Evolutionary conservation across 352 stramenopile species (phyloP).

Genomic region (Phytophthora tubulina): DNA sequence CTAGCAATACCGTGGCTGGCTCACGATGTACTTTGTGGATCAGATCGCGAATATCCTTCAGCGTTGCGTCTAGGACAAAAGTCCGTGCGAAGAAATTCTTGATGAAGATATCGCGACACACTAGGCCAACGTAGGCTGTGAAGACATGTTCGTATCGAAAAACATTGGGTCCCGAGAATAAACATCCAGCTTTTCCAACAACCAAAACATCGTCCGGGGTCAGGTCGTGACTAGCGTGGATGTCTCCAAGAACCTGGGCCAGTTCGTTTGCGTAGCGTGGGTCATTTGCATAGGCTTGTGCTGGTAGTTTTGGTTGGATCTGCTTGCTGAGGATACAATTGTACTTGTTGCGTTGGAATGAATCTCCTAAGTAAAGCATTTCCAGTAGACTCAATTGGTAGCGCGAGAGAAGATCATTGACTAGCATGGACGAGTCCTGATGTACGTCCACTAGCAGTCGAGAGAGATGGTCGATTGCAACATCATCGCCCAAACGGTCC

Average conservation of each 20-base stretch:
- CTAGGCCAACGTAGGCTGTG: conserved; percentile 96
- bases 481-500: conserved; percentile 96
- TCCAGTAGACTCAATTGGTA: conserved; percentile 97
- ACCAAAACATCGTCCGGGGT: conserved; percentile 95
- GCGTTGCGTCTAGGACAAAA: conserved; percentile 96
- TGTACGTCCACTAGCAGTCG: conserved; percentile 97
- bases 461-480: conserved; percentile 96
- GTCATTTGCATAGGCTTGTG: conserved; percentile 95
- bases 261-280: conserved; percentile 97
- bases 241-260: conserved; percentile 95
- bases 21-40: conserved; percentile 91
- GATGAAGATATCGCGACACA: conserved; percentile 97
- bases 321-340: conserved; percentile 98
- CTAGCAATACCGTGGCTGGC: conserved; percentile 82
- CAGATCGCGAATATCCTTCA: conserved; percentile 94
- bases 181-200: conserved; percentile 93
- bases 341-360: conserved; percentile 96
- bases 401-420: conserved; percentile 96
- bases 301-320: conserved; percentile 96
- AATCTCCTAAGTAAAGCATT: conserved; percentile 96
- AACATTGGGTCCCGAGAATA: conserved; percentile 96
- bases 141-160: conserved; percentile 96
- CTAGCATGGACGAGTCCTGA: conserved; percentile 95
- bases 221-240: conserved; percentile 95
- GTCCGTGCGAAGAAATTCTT: conserved; percentile 98